phyloP scores from a whole-genome alignment of 352 stramenopile species.

The Phytopythium ostracodes region DNA sequence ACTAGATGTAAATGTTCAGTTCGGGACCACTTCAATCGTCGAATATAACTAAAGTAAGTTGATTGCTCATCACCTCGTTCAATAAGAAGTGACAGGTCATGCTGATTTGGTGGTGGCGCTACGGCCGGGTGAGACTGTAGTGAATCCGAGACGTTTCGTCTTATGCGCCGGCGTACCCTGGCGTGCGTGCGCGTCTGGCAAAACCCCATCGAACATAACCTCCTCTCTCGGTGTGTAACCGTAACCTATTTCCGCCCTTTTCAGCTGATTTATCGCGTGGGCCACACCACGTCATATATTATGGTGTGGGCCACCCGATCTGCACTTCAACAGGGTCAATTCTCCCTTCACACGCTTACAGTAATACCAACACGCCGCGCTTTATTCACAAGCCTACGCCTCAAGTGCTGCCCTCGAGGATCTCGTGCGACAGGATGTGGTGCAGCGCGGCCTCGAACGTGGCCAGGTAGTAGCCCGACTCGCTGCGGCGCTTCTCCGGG shows the following conservation, averaged over 20 bases:
- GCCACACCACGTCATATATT: not conserved
- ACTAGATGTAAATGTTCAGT: no score
- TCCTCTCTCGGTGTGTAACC: not conserved
- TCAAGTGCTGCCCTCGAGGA: constrained; percentile 7
- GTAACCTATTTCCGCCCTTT: not conserved
- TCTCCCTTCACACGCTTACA: not conserved
- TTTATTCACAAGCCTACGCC: not conserved
- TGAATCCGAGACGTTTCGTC: constrained; percentile 3
- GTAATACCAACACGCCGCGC: not conserved
- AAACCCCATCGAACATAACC: not conserved
- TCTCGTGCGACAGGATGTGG: constrained; percentile 70
- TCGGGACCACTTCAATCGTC: no score
- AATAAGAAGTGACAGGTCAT: no score
- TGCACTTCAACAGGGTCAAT: not conserved
- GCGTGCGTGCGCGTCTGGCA: constrained; percentile 1
- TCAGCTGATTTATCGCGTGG: not conserved
- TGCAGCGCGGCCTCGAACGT: constrained; percentile 80
- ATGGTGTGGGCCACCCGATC: not conserved
- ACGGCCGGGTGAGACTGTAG: no score
- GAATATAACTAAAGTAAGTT: no score
- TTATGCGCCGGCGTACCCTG: not conserved
- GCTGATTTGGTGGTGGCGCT: no score
- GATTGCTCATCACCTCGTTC: no score
- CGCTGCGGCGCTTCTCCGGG: constrained; percentile 76
- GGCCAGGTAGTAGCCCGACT: constrained; percentile 86